Evolutionary conservation across 257 asterid species (phyloP).

Genomic region (Paulownia fortunei): DNA sequence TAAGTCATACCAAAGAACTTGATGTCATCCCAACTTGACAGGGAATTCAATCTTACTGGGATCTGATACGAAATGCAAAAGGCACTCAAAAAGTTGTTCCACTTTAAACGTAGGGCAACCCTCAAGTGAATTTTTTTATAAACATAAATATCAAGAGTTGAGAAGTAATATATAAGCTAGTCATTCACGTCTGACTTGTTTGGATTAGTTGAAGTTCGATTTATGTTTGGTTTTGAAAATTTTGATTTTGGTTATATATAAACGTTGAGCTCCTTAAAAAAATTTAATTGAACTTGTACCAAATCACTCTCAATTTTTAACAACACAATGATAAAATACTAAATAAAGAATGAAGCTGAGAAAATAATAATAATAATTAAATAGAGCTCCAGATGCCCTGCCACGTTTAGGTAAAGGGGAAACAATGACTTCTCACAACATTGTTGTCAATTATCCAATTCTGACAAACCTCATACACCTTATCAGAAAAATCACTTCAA

Average conservation of each 20-base stretch:
- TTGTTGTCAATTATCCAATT: not conserved
- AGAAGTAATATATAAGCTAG: too few species aligned
- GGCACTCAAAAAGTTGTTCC: not conserved
- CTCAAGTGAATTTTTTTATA: not conserved
- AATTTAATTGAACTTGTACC: too few species aligned
- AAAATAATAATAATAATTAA: too few species aligned
- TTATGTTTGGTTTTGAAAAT: too few species aligned
- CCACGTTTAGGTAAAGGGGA: not conserved
- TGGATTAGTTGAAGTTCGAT: too few species aligned
- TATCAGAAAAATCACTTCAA: not conserved
- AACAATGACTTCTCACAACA: not conserved
- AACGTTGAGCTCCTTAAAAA: too few species aligned
- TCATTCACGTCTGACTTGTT: not conserved
- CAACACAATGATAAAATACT: too few species aligned
- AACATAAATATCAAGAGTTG: too few species aligned
- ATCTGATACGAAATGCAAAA: not conserved
- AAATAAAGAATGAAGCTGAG: too few species aligned
- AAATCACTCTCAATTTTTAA: too few species aligned
- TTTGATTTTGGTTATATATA: too few species aligned
- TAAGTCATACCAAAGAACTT: not conserved
- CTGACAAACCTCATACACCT: not conserved
- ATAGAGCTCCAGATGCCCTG: not conserved
- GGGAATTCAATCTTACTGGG: not conserved
- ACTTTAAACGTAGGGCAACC: not conserved
- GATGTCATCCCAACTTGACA: constrained; percentile 9